Percentiles rank a stretch among this genome's conserved stretches.
Evolutionary conservation across 495 filamentous ascomycete species (phyloP).

Genomic region (Podospora sp.): DNA sequence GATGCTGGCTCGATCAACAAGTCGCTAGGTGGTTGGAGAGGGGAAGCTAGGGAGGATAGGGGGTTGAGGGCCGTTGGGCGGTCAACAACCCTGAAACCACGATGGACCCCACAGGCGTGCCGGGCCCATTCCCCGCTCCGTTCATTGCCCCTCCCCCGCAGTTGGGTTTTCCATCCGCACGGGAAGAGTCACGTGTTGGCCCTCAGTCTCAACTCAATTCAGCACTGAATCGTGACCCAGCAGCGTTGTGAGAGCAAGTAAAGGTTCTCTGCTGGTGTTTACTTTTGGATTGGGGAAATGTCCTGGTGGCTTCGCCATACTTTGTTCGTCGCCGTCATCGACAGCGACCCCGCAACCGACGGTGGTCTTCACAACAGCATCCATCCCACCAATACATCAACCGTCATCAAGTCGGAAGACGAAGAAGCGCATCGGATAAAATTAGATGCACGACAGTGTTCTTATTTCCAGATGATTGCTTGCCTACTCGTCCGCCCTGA

Average conservation of each 20-base stretch:
- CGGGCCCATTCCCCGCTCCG: constrained; percentile 3
- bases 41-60: constrained; percentile 5
- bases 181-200: not conserved
- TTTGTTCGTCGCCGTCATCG: no score
- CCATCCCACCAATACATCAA: no score
- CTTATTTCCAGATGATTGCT: not conserved
- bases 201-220: not conserved
- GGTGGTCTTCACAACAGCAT: no score
- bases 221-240: no score
- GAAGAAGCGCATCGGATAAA: no score
- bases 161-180: not conserved
- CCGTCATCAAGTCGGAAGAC: no score
- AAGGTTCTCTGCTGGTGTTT: no score
- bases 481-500: not conserved
- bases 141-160: constrained; percentile 19
- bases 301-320: no score
- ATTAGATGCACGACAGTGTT: no score
- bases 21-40: not conserved
- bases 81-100: constrained; percentile 13
- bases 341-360: no score
- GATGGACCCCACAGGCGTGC: constrained; percentile 13
- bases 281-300: no score
- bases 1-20: constrained; percentile 3
- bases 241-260: no score
- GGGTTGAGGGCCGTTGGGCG: constrained; percentile 13